Base-by-base conservation (phyloP, 139 green algal species). In the Chlamydomonas sp. region DNA sequence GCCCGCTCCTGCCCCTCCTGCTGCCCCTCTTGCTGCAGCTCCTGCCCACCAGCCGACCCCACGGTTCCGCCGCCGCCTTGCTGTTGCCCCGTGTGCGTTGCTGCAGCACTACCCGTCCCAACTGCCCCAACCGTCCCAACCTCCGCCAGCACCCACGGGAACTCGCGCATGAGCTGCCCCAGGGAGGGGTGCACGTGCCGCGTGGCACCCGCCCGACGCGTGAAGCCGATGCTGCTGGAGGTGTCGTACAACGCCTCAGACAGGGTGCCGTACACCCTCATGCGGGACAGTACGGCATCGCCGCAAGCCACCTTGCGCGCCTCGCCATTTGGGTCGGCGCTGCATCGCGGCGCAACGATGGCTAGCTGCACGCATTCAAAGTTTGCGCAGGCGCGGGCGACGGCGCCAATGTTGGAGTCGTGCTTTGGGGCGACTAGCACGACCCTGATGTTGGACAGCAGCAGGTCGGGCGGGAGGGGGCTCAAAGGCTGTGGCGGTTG, bases 171-270 rank as follows among this genome's bases (percentile, higher is more conserved):
- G 31, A 95, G 79, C 12, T 90, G 79, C 8, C 63, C 16, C 0
- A 95, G 73, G 67, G 88, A 93, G 63, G 81, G 79, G 63, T 94
- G 88, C 15, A 87, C 90, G 6, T 91, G 71, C 0, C 93, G 85
- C 0, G 91, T 93, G 16, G 89, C 88, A 2, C 93, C 93, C 10
- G 87, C 90, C 1, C 93, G 68, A 15, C 93, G 63, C 10, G 93
- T 95, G 81, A 95, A 95, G 20, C 93, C 93, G 18, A 95, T 86
- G 86, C 93, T 95, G 59, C 90, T 88, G 88, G 78, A 77, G 1
- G 71, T 77, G 85, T 86, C 85, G 6, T 78, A 78, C 74, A 90
- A 67, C 59, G 74, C 89, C 58, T 93, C 75, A 16, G 90, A 79
- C 18, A 95, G 66, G 0, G 78, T 79, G 16, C 79, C 77, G 17